Conservation (phyloP, 2,329 filamentous ascomycete species). For the Xylaria hypoxylon region DNA sequence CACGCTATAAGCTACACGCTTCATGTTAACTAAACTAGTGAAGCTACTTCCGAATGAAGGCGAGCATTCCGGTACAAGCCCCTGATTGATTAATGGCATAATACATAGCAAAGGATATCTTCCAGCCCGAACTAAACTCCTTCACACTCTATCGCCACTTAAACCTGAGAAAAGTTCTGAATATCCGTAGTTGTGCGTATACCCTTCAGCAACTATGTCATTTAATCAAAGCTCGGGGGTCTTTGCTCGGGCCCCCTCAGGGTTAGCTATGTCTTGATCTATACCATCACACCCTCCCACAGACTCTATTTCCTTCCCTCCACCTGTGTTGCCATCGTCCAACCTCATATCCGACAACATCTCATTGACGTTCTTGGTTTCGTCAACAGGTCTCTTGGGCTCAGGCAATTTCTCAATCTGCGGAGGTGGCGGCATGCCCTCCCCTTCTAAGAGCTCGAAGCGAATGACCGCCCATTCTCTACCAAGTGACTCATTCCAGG, state of each 20-base stretch:
- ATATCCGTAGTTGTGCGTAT: background rate
- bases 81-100: background rate
- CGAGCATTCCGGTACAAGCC: background rate
- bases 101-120: background rate
- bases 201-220: background rate
- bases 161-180: background rate
- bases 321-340: background rate
- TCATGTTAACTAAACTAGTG: background rate
- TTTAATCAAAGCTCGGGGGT: background rate
- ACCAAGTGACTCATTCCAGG: constrained; percentile 35
- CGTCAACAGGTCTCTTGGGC: background rate
- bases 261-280: background rate
- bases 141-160: background rate
- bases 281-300: background rate
- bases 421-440: constrained; percentile 37
- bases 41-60: background rate
- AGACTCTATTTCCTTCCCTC: background rate
- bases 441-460: constrained; percentile 40
- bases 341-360: constrained; percentile 40
- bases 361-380: constrained; percentile 33
- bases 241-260: background rate
- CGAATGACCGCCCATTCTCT: constrained; percentile 47
- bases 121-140: background rate
- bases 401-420: constrained; percentile 40
- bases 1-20: background rate